A percentile compares a stretch with the other conserved stretches of the same genome.
These are phyloP conservation scores for Calonectria henricotiae DNA, from an alignment of 2,329 filamentous ascomycete genomes.

Conservation along the genomic window DNA sequence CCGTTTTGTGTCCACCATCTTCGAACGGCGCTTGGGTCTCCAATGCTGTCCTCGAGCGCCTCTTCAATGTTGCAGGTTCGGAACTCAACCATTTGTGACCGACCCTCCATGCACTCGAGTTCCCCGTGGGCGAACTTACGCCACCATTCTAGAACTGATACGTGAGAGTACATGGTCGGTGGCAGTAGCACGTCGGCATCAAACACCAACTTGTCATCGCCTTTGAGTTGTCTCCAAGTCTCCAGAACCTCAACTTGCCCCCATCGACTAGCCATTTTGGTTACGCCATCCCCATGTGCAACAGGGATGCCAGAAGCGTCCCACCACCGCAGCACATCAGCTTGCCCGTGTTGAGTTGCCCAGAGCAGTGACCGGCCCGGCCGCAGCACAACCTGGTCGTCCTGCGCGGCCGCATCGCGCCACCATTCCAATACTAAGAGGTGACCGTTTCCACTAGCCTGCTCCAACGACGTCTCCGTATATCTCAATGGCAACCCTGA, in stretches of 20 bases:
- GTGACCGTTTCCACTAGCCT: conserved; percentile 88
- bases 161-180: conserved; percentile 89
- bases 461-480: conserved; percentile 89
- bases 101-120: conserved; percentile 69
- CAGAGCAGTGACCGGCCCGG: conserved; percentile 88
- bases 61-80: conserved; percentile 97
- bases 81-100: conserved; percentile 84
- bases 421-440: conserved; percentile 95
- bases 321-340: conserved; percentile 90
- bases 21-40: conserved; percentile 80
- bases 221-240: conserved; percentile 83
- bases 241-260: conserved; percentile 89
- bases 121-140: conserved; percentile 76
- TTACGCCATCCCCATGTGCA: conserved; percentile 85
- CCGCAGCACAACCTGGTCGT: conserved; percentile 76
- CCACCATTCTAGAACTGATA: conserved; percentile 94
- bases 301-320: conserved; percentile 85
- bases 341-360: conserved; percentile 86
- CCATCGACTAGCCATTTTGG: conserved; percentile 87
- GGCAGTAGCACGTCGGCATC: conserved; percentile 88
- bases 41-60: conserved; percentile 89
- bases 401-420: conserved; percentile 78
- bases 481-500: conserved; percentile 85
- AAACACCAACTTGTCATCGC: conserved; percentile 78
- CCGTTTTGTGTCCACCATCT: conserved; percentile 93